A percentile compares a stretch with the other conserved stretches of the same genome.
phyloP scores from a whole-genome alignment of 495 filamentous ascomycete genomes.

The Letharia columbiana region DNA sequence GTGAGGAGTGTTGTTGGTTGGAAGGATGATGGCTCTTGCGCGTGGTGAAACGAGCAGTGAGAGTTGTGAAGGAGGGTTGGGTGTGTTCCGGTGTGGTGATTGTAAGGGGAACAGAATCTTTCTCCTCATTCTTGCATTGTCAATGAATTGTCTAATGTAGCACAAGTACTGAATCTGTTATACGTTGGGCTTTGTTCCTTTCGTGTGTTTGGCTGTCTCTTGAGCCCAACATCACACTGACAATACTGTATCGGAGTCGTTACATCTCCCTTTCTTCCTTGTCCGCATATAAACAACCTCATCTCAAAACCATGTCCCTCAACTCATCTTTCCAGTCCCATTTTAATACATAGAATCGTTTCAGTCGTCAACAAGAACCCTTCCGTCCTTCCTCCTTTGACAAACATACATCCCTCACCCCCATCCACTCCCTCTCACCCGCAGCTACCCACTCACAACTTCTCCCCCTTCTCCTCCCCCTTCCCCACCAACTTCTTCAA shows the following conservation, averaged over 20 bases:
- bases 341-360: background rate
- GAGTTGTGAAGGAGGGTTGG: too few relatives aligned
- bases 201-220: too few relatives aligned
- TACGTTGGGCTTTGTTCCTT: background rate
- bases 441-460: conserved; percentile 20
- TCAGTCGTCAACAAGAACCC: background rate
- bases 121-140: background rate
- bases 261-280: background rate
- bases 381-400: background rate
- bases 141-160: background rate
- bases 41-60: too few relatives aligned
- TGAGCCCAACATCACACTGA: background rate
- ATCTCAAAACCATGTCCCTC: background rate
- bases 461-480: conserved; percentile 42
- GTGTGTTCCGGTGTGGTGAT: too few relatives aligned
- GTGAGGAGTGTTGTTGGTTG: too few relatives aligned
- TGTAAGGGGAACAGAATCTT: too few relatives aligned
- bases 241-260: background rate
- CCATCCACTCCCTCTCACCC: too few relatives aligned
- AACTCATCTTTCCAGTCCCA: background rate
- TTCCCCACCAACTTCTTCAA: conserved; percentile 51
- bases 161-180: background rate
- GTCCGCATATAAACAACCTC: background rate
- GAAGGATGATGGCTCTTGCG: too few relatives aligned
- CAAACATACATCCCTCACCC: background rate